Evolutionary conservation across 2,329 filamentous ascomycete genomes (phyloP).

Genomic region (Clonostachys rhizophaga): DNA sequence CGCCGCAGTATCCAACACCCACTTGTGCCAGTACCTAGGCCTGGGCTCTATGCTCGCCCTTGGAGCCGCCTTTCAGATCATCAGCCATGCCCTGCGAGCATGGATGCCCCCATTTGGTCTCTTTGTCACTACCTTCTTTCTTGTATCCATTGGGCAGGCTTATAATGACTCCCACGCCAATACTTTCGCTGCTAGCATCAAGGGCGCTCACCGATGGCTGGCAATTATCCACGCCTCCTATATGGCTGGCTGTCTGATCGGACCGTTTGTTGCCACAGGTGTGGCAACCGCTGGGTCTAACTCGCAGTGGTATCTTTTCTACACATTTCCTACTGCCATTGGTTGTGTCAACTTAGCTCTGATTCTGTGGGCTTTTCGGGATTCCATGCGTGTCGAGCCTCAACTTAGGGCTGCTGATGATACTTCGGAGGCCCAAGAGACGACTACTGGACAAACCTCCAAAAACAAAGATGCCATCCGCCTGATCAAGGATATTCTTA

Average conservation of each 20-base stretch:
- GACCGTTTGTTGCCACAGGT: conserved; percentile 47
- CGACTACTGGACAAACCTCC: neutral
- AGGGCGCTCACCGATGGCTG: conserved; percentile 52
- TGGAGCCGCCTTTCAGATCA: conserved; percentile 50
- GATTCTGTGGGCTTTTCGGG: conserved; percentile 43
- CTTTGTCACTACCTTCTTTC: conserved; percentile 52
- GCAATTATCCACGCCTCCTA: conserved; percentile 63
- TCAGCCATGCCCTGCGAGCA: conserved; percentile 46
- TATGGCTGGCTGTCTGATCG: conserved; percentile 48
- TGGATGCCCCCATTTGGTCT: conserved; percentile 54
- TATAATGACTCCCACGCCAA: conserved; percentile 62
- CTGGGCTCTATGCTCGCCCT: conserved; percentile 52
- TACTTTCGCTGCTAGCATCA: conserved; percentile 49
- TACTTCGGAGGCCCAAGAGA: neutral
- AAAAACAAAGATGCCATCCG: conserved; percentile 25
- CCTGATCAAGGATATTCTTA: conserved; percentile 39
- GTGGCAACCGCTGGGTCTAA: conserved; percentile 32
- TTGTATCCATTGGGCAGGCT: conserved; percentile 54
- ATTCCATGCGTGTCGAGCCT: conserved; percentile 28
- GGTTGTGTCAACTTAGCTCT: conserved; percentile 43
- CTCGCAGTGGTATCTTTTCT: conserved; percentile 50
- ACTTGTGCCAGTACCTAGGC: conserved; percentile 44
- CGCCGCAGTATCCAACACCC: conserved; percentile 51
- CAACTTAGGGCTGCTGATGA: conserved; percentile 6
- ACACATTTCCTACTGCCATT: conserved; percentile 47